A percentile compares a stretch with the other conserved stretches of the same genome.
These are phyloP conservation scores for Ascodesmis nigricans DNA, from an alignment of 495 filamentous ascomycete genomes.

Conservation along the genomic window DNA sequence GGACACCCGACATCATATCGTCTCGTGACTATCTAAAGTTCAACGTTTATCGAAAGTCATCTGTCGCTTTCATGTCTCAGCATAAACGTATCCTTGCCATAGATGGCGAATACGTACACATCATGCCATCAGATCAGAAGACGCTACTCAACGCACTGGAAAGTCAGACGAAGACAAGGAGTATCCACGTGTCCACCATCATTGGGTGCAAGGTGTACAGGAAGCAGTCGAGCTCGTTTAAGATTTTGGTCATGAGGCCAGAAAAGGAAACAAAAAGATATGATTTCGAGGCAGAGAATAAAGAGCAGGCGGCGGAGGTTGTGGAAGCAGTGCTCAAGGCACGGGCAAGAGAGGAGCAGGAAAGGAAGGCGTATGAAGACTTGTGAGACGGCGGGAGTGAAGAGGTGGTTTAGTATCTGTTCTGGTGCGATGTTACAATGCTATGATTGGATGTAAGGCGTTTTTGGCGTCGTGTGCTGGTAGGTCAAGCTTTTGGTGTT, in stretches of 20 bases:
- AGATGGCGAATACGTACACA: slow-evolving; percentile 89
- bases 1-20: slow-evolving; percentile 46
- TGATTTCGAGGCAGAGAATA: slow-evolving; percentile 75
- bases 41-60: slow-evolving; percentile 76
- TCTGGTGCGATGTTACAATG: too few species aligned
- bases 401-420: too few species aligned
- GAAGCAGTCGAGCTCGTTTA: slow-evolving; percentile 78
- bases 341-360: too few species aligned
- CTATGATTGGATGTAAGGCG: too few species aligned
- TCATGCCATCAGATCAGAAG: slow-evolving; percentile 50
- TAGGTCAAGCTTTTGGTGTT: too few species aligned
- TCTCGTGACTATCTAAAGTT: slow-evolving; percentile 41
- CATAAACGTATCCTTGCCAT: slow-evolving; percentile 69
- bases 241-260: slow-evolving; percentile 24
- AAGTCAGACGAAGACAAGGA: slow-evolving; percentile 56
- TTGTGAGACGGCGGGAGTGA: too few species aligned
- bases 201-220: slow-evolving; percentile 82
- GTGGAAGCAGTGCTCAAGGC: slow-evolving; percentile 74
- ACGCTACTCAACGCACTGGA: slow-evolving; percentile 27
- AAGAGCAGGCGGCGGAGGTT: slow-evolving; percentile 65
- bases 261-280: slow-evolving; percentile 69
- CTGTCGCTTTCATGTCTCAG: slow-evolving; percentile 75
- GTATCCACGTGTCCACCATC: slow-evolving; percentile 78
- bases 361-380: too few species aligned
- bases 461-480: too few species aligned